Evolutionary conservation across 75 land plant genomes (phyloP), one percentile per base, ranked within the genome.

Genomic region (Sequoiadendron giganteum): DNA sequence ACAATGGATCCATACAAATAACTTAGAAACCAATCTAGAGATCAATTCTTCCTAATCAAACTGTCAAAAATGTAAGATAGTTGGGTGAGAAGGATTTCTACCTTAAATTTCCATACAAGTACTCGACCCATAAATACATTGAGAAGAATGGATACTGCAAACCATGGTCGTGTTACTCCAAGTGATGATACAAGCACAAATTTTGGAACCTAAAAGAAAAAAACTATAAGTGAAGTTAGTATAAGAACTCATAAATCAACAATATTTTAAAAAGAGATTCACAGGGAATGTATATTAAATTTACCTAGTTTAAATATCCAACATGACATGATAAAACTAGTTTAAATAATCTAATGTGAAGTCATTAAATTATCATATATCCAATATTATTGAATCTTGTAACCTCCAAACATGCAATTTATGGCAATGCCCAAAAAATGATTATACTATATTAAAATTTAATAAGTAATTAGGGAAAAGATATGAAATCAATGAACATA

Each of bases 181-280:
- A 90, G 21, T 30, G 92, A 88, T 43, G 92, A 91, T 39, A 91
- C 89, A 42, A 91, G 87, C 47, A 91, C 91, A 85, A 91, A 91
- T 52, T 77, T 91, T 18, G 88, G 91, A 86, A 91, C 92, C 92
- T 91, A 56, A 39, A 87, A 83, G 10, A 54, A 39, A 86, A 16
- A 45, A 25, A 16, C 40, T 14, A 78, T 5, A 45, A 81, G n/a
- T 45, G 14, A 38, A 81, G 21, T 45, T 45, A 81, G n/a, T 40
- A 39, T 78, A 18, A 18, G 6, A 39, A 39, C 81, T 18, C 42
- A 78, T 40, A 78, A 77, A 78, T 38, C 7, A 38, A 18, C 36
- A 7, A 18, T 18, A 18, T 38, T 38, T 3, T 78, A 40, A 18
- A 6, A 78, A 39, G 39, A 78, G 40, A 5, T 4, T 77, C 40